Evolutionary conservation across 768 basidiomycete genomes (phyloP), one percentile per base, ranked within the genome.

Genomic region (Candolleomyces eurysporus): DNA sequence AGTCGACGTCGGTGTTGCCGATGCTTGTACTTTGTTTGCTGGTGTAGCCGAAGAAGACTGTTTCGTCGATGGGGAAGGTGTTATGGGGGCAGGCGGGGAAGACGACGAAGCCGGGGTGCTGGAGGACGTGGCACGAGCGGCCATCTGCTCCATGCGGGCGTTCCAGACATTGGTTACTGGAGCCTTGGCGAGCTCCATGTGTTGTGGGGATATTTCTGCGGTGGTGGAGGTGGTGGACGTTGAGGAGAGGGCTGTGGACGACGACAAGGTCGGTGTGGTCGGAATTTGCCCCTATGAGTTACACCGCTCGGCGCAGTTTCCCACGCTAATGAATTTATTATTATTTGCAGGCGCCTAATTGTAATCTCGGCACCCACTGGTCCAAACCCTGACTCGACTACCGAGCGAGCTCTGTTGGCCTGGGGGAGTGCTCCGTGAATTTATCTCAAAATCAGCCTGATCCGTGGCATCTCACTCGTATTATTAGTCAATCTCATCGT

Each of bases 131-230:
- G 62, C 60, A 57, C 63, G 58, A 42, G 71, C 69, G 30, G 71
- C 69, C 61, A 69, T 61, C 48, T 69, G 64, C 54, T 72, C 69
- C 60, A 64, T 69, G 22, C 71, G 60, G 11, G 61, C 59, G 59
- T 63, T 67, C 71, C 71, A 72, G 0, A 72, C 65, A 59, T 72
- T 71, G 26, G 63, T 60, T 2, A 60, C 54, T 16, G 66, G 61
- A 36, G 62, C 64, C 57, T 60, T 63, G 32, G 52, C 52, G 52
- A 31, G 30, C 32, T 54, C 52, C 55, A 57, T 58, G 36, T 58
- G 52, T 16, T 56, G 51, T 11, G 49, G 40, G n/a, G 19, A 39
- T 17, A 46, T 4, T 42, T 62, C 49, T 5, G 55, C 40, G 32
- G 48, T 53, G 22, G 62, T 53, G 16, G 63, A 51, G 1, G 66